Evolutionary conservation across 805 yeast species (phyloP), one percentile per base, ranked within the genome.

Genomic region (Candida anglica): DNA sequence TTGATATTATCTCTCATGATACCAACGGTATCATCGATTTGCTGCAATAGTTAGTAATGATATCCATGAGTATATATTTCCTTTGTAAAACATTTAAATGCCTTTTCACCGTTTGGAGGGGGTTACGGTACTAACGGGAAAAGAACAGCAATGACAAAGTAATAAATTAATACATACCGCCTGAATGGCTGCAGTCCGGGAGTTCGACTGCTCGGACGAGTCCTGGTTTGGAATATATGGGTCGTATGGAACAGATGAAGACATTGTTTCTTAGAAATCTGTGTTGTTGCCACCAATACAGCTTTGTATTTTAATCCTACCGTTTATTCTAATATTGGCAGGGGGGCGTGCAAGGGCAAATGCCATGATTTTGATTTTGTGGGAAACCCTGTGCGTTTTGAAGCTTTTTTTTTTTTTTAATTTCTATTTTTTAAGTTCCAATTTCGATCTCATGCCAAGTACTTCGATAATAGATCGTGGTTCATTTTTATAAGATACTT

Each of bases 1-100:
- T 87, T 87, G 66, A 91, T 86, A 69, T 93, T 91, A 53, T 91
- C 95, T 63, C 97, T 77, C 98, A 91, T 93, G 56, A 89, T 84
- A 13, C 95, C 97, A 28, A 93, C 96, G 11, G 98, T 89, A 55
- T 87, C 96, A 61, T 86, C 93, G 57, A 87, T 86, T 72, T 86
- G 93, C 75, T 77, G 49, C 19, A 36, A 23, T 14, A 27, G 57
- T 53, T 54, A 56, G 69, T 59, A 56, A 11, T 9, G 23, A 21
- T n/a, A n/a, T n/a, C n/a, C n/a, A n/a, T n/a, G n/a, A n/a, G n/a
- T n/a, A n/a, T n/a, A n/a, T n/a, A n/a, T n/a, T n/a, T n/a, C n/a
- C n/a, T n/a, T n/a, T n/a, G n/a, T n/a, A n/a, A n/a, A n/a, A n/a
- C n/a, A n/a, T n/a, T n/a, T n/a, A n/a, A n/a, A n/a, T n/a, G n/a